phyloP scores from a whole-genome alignment of 306 rosid genomes.

The Pyrus betulifolia region DNA sequence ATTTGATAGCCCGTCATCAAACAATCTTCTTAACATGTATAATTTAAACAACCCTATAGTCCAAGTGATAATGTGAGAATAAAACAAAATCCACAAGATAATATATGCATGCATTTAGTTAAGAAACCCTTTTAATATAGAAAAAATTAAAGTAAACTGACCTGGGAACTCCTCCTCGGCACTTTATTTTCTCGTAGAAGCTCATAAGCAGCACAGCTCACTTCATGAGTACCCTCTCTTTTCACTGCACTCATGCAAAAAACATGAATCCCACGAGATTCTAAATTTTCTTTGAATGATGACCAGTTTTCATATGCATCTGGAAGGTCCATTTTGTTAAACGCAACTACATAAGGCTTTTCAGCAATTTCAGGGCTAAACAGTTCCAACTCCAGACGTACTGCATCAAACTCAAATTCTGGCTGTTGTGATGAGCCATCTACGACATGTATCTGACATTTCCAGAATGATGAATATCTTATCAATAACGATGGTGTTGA shows the following conservation, averaged over 20 bases:
- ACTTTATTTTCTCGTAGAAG: constrained; percentile 48
- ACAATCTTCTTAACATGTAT: background rate
- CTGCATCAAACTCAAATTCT: constrained; percentile 87
- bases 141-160: background rate
- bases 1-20: background rate
- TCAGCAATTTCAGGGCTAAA: constrained; percentile 89
- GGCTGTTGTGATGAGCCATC: constrained; percentile 92
- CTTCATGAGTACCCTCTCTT: constrained; percentile 74
- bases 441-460: constrained; percentile 68
- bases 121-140: background rate
- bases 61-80: background rate
- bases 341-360: constrained; percentile 81
- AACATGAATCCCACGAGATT: constrained; percentile 59
- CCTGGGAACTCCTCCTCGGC: constrained; percentile 48
- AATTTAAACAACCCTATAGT: background rate
- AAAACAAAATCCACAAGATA: background rate
- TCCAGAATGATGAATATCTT: constrained; percentile 8
- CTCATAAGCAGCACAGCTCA: constrained; percentile 64
- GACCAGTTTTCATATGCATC: constrained; percentile 82
- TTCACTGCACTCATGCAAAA: constrained; percentile 83
- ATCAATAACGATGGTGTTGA: background rate
- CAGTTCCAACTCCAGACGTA: constrained; percentile 81
- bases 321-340: constrained; percentile 96
- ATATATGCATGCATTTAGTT: background rate
- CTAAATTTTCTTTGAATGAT: constrained; percentile 60